Evolutionary conservation across 2,329 filamentous ascomycete genomes (phyloP), one percentile per base, ranked within the genome.

Genomic region (Proliferodiscus dingleyae): DNA sequence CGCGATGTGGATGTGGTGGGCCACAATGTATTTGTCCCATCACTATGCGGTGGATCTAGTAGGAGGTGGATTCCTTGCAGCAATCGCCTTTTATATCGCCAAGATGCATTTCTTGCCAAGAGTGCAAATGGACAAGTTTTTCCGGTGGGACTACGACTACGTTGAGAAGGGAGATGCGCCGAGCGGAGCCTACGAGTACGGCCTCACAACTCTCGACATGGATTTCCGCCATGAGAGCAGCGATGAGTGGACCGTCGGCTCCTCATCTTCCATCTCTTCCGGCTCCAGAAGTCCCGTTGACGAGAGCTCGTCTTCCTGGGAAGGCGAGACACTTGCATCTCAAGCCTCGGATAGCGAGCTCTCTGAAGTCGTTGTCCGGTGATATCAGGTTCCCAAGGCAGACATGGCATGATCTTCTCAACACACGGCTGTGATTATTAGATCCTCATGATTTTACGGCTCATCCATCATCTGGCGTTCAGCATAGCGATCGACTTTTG

Each of bases 11-110:
- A 83, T 96, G 60, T 96, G 89, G 87, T 97, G 91, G 89, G 87
- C 90, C 10, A 97, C 91, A 57, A 95, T 97, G 89, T 96, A 97
- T 64, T 79, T 97, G 42, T 94, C 88, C 61, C 91, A 97, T 68
- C 91, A 97, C 71, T 97, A 97, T 64, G 91, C 90, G 24, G 86
- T 97, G 32, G 91, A 97, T 66, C 74, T 97, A 41, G 88, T 96
- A 21, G 88, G 80, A 28, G 91, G 91, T 56, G 89, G 85, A 64
- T 73, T 95, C 49, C 73, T 89, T 49, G 85, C 89, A 19, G 83
- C 83, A 10, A 72, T 85, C 41, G 81, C 85, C 47, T 97, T 88
- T 73, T 95, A 91, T 69, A 80, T 89, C 50, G 80, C 86, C 46
- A 87, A 87, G 62, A 78, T 83, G 33, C 81, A 83, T 48, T 95